phyloP scores from a whole-genome alignment of 2,329 filamentous ascomycete species.

The Pseudonectria buxi region DNA sequence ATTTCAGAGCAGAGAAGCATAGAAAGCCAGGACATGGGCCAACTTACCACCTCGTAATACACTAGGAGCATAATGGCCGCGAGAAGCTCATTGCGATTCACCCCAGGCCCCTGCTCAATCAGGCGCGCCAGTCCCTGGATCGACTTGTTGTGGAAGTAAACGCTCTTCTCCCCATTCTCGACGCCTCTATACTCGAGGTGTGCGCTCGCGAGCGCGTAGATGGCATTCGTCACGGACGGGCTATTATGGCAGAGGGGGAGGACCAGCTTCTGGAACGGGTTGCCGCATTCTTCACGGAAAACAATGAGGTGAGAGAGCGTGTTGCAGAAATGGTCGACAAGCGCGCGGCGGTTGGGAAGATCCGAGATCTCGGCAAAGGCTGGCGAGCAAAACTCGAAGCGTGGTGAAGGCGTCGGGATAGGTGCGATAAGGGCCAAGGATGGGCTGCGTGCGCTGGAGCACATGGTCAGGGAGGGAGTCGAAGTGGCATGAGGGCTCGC shows the following conservation, averaged over 20 bases:
- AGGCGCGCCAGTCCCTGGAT: slow-evolving; percentile 51
- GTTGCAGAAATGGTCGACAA: slow-evolving; percentile 58
- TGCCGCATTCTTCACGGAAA: slow-evolving; percentile 55
- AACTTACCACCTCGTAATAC: slow-evolving; percentile 57
- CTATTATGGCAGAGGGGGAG: slow-evolving; percentile 52
- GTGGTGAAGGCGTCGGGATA: slow-evolving; percentile 20
- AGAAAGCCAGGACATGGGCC: not conserved
- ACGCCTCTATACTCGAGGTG: slow-evolving; percentile 66
- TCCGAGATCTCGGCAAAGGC: slow-evolving; percentile 52
- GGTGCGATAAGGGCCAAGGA: slow-evolving; percentile 22
- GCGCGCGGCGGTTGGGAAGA: slow-evolving; percentile 44
- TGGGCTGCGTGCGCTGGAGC: slow-evolving; percentile 6
- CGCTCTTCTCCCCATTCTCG: slow-evolving; percentile 46
- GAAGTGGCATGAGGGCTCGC: slow-evolving; percentile 8
- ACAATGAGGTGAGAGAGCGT: slow-evolving; percentile 59
- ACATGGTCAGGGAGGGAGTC: no score
- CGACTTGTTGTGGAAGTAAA: slow-evolving; percentile 54
- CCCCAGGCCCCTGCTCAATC: slow-evolving; percentile 45
- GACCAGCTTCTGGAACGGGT: slow-evolving; percentile 57
- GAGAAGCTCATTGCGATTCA: slow-evolving; percentile 50
- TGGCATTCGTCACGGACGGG: slow-evolving; percentile 66
- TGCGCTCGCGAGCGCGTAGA: slow-evolving; percentile 76
- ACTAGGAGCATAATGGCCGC: slow-evolving; percentile 56
- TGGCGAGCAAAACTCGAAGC: slow-evolving; percentile 46
- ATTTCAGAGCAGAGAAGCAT: slow-evolving; percentile 2